These are phyloP conservation scores for Pseudotulostoma volvatum DNA, from an alignment of 495 filamentous ascomycete species.

Conservation along the genomic window DNA sequence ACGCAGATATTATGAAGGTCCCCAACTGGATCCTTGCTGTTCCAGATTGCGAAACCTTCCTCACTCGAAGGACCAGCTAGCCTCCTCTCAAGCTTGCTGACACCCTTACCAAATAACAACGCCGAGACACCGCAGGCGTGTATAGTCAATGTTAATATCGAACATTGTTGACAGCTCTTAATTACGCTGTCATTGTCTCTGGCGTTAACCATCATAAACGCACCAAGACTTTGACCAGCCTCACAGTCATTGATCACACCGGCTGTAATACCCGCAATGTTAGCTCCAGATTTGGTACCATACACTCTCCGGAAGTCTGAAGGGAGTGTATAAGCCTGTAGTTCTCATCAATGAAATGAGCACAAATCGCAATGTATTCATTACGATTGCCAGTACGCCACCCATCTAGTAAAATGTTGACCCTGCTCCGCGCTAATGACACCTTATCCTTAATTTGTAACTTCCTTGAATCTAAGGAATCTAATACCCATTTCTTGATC, in stretches of 20 bases:
- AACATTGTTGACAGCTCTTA: not conserved
- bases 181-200: not conserved
- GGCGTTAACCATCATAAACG: not conserved
- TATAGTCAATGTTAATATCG: not conserved
- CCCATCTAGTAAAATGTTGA: not conserved
- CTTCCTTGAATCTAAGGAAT: no score
- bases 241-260: no score
- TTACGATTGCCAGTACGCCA: not conserved
- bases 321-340: no score
- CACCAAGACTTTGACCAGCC: not conserved
- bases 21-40: not conserved
- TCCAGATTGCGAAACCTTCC: not conserved
- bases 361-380: not conserved
- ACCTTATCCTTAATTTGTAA: not conserved
- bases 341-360: not conserved
- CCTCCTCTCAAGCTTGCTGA: not conserved
- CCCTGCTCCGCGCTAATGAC: not conserved
- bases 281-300: no score
- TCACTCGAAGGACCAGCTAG: not conserved
- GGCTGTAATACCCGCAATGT: no score
- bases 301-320: no score
- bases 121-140: slow-evolving; percentile 1
- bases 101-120: slow-evolving; percentile 4
- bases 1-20: slow-evolving; percentile 3
- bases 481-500: not conserved